A percentile compares a stretch with the other conserved stretches of the same genome.
Conservation (phyloP, 1,284 basidiomycete species). For the Boletus austroedulis region DNA sequence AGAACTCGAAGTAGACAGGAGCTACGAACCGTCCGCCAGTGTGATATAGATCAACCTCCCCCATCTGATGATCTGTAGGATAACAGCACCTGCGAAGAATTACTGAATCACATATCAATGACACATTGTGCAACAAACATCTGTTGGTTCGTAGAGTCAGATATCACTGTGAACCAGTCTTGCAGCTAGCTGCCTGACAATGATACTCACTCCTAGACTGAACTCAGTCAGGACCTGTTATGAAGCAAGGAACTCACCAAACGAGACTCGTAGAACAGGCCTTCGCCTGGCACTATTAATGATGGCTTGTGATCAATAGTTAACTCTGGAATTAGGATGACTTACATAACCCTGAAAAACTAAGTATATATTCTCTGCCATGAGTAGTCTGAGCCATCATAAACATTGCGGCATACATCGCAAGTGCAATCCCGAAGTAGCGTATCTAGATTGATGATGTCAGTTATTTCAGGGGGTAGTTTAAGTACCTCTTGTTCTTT, state of each 20-base stretch:
- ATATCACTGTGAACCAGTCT: neutral
- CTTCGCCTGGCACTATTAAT: neutral
- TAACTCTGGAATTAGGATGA: neutral
- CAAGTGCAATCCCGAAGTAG: neutral
- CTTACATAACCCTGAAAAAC: neutral
- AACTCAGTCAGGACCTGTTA: neutral
- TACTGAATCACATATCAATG: neutral
- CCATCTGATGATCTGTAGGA: neutral
- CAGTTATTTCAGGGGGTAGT: neutral
- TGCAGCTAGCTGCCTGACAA: neutral
- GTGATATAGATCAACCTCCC: neutral
- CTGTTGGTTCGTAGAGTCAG: neutral
- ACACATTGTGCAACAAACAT: neutral
- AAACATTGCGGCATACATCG: neutral
- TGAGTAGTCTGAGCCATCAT: neutral
- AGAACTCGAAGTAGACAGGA: too few species aligned
- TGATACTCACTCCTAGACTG: slow-evolving; percentile 5
- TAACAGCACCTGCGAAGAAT: neutral
- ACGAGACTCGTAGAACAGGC: neutral
- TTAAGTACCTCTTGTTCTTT: neutral
- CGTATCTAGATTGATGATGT: neutral
- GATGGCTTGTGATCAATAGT: neutral
- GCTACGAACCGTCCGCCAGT: slow-evolving; percentile 5
- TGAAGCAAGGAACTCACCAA: neutral
- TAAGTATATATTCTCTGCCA: neutral